These are phyloP conservation scores for Daldinia sp. DNA, from an alignment of 2,329 filamentous ascomycete genomes.

Conservation along the genomic window DNA sequence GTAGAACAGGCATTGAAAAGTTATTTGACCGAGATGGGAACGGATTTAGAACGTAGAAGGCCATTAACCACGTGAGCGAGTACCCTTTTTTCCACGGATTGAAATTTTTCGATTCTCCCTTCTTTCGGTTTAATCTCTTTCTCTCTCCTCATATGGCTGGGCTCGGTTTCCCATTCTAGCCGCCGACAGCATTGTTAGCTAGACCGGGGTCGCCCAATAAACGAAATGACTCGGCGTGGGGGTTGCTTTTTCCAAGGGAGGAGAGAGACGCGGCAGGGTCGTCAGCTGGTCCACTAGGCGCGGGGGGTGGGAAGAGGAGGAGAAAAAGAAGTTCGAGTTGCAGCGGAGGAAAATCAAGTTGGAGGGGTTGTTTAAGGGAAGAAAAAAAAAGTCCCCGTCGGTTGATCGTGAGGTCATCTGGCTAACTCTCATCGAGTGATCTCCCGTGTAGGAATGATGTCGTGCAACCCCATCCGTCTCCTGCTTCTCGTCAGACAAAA, in stretches of 20 bases:
- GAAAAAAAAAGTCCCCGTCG: constrained; percentile 20
- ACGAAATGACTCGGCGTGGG: constrained; percentile 44
- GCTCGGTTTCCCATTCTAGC: constrained; percentile 44
- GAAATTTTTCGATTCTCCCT: constrained; percentile 4
- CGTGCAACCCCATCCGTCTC: constrained; percentile 35
- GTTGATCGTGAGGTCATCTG: constrained; percentile 43
- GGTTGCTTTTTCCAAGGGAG: constrained; percentile 34
- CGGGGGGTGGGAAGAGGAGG: constrained; percentile 17
- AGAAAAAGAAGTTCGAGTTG: constrained; percentile 17
- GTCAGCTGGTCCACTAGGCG: constrained; percentile 40
- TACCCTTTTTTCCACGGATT: constrained; percentile 15
- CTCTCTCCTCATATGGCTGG: constrained; percentile 26
- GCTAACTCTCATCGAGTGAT: constrained; percentile 29
- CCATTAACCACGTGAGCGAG: constrained; percentile 28
- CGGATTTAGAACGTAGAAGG: constrained; percentile 16
- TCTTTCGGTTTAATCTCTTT: constrained; percentile 18
- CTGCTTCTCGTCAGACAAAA: constrained; percentile 34
- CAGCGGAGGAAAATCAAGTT: constrained; percentile 22
- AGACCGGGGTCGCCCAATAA: constrained; percentile 39
- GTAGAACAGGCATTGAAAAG: constrained; percentile 38
- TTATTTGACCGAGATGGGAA: constrained; percentile 41
- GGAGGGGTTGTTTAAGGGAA: constrained; percentile 12
- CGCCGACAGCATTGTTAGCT: constrained; percentile 37
- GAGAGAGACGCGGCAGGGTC: constrained; percentile 36
- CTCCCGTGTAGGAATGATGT: constrained; percentile 31